These are phyloP conservation scores for Fistulifera pelliculosa DNA, from an alignment of 108 stramenopile genomes.

Conservation along the genomic window DNA sequence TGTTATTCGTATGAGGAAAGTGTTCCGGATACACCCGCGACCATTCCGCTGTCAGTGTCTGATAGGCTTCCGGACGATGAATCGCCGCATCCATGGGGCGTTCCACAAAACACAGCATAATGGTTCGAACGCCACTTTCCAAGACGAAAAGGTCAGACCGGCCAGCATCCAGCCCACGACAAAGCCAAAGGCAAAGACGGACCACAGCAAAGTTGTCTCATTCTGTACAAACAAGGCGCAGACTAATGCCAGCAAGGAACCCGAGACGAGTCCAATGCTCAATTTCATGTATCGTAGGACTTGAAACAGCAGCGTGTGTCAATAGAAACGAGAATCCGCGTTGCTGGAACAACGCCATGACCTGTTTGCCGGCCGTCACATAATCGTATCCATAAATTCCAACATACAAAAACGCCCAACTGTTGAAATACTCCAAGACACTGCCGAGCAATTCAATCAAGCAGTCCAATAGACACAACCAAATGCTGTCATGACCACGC, in stretches of 20 bases:
- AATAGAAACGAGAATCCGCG: conserved; percentile 72
- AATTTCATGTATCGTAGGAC: conserved; percentile 45
- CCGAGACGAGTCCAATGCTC: conserved; percentile 53
- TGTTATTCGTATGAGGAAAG: too few relatives aligned
- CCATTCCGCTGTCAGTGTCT: too few relatives aligned
- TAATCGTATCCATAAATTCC: conserved; percentile 73
- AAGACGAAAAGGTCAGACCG: conserved; percentile 6
- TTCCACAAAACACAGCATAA: conserved; percentile 15
- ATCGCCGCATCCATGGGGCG: neutral
- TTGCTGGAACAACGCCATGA: conserved; percentile 48
- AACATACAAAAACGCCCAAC: conserved; percentile 77
- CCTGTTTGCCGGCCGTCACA: conserved; percentile 57
- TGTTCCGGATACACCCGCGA: too few relatives aligned
- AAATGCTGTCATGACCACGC: conserved; percentile 33
- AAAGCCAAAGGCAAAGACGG: conserved; percentile 12
- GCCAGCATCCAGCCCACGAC: neutral
- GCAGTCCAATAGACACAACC: conserved; percentile 63
- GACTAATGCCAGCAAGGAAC: conserved; percentile 1
- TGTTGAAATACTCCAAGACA: conserved; percentile 66
- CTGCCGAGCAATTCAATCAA: conserved; percentile 39
- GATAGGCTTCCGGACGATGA: too few relatives aligned
- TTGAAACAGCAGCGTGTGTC: conserved; percentile 42
- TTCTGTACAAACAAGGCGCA: neutral
- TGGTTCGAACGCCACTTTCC: conserved; percentile 8
- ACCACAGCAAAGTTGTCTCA: neutral